These are phyloP conservation scores for Fagus crenata DNA, from an alignment of 306 rosid genomes.

Conservation along the genomic window DNA sequence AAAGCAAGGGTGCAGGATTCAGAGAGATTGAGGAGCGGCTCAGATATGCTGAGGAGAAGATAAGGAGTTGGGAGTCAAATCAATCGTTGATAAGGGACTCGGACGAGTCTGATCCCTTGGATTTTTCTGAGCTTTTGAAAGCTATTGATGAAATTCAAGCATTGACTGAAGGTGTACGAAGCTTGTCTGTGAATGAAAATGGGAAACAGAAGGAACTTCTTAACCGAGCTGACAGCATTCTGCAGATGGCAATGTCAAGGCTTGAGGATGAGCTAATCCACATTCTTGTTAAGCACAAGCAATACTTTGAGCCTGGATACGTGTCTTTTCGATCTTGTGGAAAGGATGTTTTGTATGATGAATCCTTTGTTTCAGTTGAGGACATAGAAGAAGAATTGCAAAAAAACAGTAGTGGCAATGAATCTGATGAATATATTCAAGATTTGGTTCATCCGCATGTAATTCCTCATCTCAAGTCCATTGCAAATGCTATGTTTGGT, in stretches of 20 bases:
- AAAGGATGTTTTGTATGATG: conserved; percentile 35
- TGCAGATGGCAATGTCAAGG: conserved; percentile 59
- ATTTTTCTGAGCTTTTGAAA: conserved; percentile 44
- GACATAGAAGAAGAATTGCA: conserved; percentile 36
- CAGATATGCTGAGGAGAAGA: conserved; percentile 39
- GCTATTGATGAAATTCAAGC: conserved; percentile 44
- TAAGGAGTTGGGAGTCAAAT: conserved; percentile 45
- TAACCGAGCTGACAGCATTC: conserved; percentile 37
- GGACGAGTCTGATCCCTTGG: conserved; percentile 40
- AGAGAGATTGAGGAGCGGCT: conserved; percentile 42
- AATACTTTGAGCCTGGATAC: conserved; percentile 46
- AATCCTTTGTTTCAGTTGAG: conserved; percentile 45
- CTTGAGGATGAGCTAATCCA: conserved; percentile 55
- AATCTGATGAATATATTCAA: conserved; percentile 21
- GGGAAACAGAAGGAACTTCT: conserved; percentile 47
- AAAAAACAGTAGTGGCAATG: conserved; percentile 20
- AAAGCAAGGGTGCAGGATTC: conserved; percentile 23
- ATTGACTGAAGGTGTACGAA: conserved; percentile 41
- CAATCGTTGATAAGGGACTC: conserved; percentile 46
- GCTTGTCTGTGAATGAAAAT: conserved; percentile 29
- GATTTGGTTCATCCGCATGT: conserved; percentile 50
- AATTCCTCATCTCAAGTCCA: conserved; percentile 49
- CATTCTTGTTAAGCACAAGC: conserved; percentile 54
- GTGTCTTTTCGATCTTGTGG: conserved; percentile 45
- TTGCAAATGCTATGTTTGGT: conserved; percentile 60